A percentile compares a stretch with the other conserved stretches of the same genome.
These are phyloP conservation scores for Curvularia spicifera DNA, from an alignment of 2,329 filamentous ascomycete species.

Conservation along the genomic window DNA sequence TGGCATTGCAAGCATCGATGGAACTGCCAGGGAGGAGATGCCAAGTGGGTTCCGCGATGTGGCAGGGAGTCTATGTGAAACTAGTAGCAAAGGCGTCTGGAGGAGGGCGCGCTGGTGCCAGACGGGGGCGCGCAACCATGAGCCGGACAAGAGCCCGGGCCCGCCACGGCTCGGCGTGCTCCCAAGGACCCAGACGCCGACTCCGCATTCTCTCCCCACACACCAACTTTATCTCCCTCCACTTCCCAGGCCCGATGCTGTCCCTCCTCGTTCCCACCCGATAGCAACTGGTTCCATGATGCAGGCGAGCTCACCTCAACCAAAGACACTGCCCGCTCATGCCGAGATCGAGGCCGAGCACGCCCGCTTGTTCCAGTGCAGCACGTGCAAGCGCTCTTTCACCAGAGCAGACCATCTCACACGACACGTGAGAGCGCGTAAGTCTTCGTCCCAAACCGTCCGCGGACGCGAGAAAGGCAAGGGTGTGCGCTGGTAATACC, in stretches of 20 bases:
- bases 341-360: constrained; percentile 29
- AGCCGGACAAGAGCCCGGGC: background rate
- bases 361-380: constrained; percentile 55
- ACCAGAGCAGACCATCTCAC: constrained; percentile 61
- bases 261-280: constrained; percentile 16
- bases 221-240: constrained; percentile 27
- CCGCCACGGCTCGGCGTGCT: constrained; percentile 6
- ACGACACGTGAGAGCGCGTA: constrained; percentile 60
- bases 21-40: background rate
- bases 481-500: background rate
- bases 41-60: too few species aligned
- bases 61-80: background rate
- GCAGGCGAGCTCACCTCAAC: constrained; percentile 22
- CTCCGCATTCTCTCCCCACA: constrained; percentile 22
- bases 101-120: too few species aligned
- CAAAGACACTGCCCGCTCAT: constrained; percentile 17
- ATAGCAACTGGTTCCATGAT: constrained; percentile 21
- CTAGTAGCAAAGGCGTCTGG: background rate
- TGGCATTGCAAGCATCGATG: background rate
- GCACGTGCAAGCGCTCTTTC: constrained; percentile 60
- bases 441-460: constrained; percentile 17
- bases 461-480: too few species aligned
- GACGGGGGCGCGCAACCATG: too few species aligned
- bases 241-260: constrained; percentile 29
- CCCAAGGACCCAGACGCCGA: background rate